Evolutionary conservation across 2,329 filamentous ascomycete genomes (phyloP), one percentile per base, ranked within the genome.

Genomic region (Elsinoe ampelina): DNA sequence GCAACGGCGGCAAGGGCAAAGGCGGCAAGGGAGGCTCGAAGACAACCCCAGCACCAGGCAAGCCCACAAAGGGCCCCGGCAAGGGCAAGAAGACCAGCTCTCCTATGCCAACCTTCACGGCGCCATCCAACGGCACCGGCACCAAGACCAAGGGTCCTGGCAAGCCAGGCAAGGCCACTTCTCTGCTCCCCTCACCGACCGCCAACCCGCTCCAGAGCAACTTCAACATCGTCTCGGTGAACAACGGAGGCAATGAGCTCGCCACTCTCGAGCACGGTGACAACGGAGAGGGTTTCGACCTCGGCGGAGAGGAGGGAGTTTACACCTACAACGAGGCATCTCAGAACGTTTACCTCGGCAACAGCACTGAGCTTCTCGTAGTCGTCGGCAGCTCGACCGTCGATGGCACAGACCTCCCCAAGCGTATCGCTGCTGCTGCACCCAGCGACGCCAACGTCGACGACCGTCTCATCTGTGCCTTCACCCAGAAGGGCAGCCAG

Each of bases 81-180:
- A 42, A 42, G 39, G 41, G 41, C 41, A 45, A 45, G 41, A 45
- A 45, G 41, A 45, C 41, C 17, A 45, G 41, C 19, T 22, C 41
- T 15, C 8, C 26, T 11, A 11, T 26, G 10, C 41, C 41, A 13
- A 45, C 47, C 47, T 13, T 34, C 11, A 51, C 47, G 11, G 8
- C 47, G 4, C 30, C 19, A 12, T 13, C 30, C 30, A 51, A 51
- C 26, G 47, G 47, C 20, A 51, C 30, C 36, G 22, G 17, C 3
- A 20, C 30, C 5, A 35, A 41, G 19, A 20, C n/a, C 38, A 20
- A 20, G n/a, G n/a, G n/a, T 12, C 34, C 26, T 5, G n/a, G 26
- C 47, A 51, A 51, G 26, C 20, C 30, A 13, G 45, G 45, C 22
- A 51, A 35, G 30, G 47, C 47, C 5, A 38, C 30, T 30, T 30